Evolutionary conservation across 2,329 filamentous ascomycete genomes (phyloP).

Genomic region (Thelonectria discophora): DNA sequence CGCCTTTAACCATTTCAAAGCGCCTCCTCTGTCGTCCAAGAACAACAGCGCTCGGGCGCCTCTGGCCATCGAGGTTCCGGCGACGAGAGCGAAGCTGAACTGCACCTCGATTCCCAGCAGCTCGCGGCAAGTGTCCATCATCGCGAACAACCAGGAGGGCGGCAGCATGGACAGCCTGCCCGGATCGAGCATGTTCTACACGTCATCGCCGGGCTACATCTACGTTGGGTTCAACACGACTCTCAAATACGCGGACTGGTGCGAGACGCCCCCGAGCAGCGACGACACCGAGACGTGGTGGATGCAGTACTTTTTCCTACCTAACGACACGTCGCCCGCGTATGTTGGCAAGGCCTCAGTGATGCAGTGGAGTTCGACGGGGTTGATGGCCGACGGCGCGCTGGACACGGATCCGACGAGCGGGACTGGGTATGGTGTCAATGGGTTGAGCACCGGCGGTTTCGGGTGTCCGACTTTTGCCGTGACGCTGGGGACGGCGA

Average conservation of each 20-base stretch:
- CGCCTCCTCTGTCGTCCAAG: conserved; percentile 13
- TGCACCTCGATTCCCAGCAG: conserved; percentile 31
- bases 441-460: conserved; percentile 21
- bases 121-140: conserved; percentile 18
- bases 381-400: conserved; percentile 32
- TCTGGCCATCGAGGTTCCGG: conserved; percentile 29
- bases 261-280: conserved; percentile 27
- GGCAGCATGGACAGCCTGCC: conserved; percentile 14
- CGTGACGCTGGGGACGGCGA: conserved; percentile 27
- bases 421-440: conserved; percentile 23
- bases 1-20: conserved; percentile 36
- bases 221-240: conserved; percentile 34
- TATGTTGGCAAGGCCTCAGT: conserved; percentile 37
- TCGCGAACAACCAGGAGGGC: conserved; percentile 14
- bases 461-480: conserved; percentile 30
- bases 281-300: conserved; percentile 22
- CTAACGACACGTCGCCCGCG: conserved; percentile 22
- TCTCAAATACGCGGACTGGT: conserved; percentile 30
- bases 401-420: conserved; percentile 30
- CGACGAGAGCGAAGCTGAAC: conserved; percentile 32
- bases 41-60: conserved; percentile 23
- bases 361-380: conserved; percentile 29
- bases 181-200: conserved; percentile 15
- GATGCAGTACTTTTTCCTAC: conserved; percentile 36
- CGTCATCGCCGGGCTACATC: conserved; percentile 15